Evolutionary conservation across 345 rosid genomes (phyloP), one percentile per base, ranked within the genome.

Genomic region (Pistacia atlantica): DNA sequence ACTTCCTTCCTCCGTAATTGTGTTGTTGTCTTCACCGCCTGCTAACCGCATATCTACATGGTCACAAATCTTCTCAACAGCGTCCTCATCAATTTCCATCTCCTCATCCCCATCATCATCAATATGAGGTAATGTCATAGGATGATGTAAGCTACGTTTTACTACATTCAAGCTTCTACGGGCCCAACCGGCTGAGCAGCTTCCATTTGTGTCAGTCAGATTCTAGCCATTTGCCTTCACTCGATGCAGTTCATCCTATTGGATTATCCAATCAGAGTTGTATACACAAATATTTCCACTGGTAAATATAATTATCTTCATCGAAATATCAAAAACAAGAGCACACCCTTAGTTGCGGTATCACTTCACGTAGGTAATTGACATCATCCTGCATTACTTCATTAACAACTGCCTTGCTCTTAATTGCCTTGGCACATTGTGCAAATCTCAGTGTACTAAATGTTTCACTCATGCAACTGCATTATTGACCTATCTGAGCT

Each of bases 71-170:
- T 85, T 89, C 89, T 92, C 99, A 65, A 97, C 94, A 76, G 92
- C 97, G 77, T 91, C 92, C 80, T 97, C 99, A 73, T 94, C 99
- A 78, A 97, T 93, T 92, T 97, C 98, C 99, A 97, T 97, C 86
- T 92, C 98, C 84, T 88, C 93, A 76, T 97, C 99, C 25, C 98
- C 92, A 71, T 97, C 99, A 76, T 91, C 93, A 61, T 97, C 99
- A 76, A 91, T 84, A 79, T 78, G 81, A 55, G 91, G 79, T 78
- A 90, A 81, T 60, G 87, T 80, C 85, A 82, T 87, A 22, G 97
- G 97, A 83, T 87, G 93, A 79, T 84, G 84, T 60, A 97, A 91
- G 78, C 97, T 96, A 80, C 84, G 82, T 84, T 88, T 94, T 80
- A 97, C 84, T 78, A 97, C 57, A 82, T 84, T 92, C 85, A 97